phyloP scores from a whole-genome alignment of 768 basidiomycete genomes.

The Lentinus tigrinus region DNA sequence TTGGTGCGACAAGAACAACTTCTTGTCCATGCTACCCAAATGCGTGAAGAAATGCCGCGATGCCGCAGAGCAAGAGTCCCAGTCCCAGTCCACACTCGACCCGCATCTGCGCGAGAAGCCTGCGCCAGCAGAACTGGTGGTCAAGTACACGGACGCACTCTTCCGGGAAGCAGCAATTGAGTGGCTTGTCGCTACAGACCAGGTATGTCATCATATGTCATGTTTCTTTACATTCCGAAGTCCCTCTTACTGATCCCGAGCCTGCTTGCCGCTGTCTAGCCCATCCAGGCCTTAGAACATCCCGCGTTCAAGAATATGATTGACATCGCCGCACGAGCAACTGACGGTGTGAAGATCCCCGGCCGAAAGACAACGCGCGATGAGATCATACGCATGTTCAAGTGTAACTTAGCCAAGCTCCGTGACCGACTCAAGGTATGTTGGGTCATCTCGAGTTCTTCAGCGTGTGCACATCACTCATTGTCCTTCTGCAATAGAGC shows the following conservation, averaged over 20 bases:
- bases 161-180: constrained; percentile 33
- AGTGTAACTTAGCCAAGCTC: constrained; percentile 8
- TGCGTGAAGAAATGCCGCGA: constrained; percentile 23
- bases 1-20: constrained; percentile 28
- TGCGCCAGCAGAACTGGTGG: constrained; percentile 12
- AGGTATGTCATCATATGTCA: constrained; percentile 33
- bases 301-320: constrained; percentile 36
- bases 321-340: constrained; percentile 35
- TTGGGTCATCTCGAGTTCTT: background rate
- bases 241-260: background rate
- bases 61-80: background rate
- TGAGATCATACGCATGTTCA: constrained; percentile 32
- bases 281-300: constrained; percentile 34
- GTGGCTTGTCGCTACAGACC: constrained; percentile 41
- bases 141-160: constrained; percentile 28
- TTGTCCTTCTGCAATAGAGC: background rate
- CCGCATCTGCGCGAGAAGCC: constrained; percentile 22
- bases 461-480: too few species aligned
- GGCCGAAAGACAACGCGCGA: constrained; percentile 24
- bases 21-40: constrained; percentile 31
- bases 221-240: too few species aligned
- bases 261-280: constrained; percentile 14
- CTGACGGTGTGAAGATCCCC: constrained; percentile 38
- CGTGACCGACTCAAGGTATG: constrained; percentile 22
- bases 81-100: constrained; percentile 25